Evolutionary conservation across 1,139 yeast genomes (phyloP).

Genomic region (Debaryomyces robertsiae): DNA sequence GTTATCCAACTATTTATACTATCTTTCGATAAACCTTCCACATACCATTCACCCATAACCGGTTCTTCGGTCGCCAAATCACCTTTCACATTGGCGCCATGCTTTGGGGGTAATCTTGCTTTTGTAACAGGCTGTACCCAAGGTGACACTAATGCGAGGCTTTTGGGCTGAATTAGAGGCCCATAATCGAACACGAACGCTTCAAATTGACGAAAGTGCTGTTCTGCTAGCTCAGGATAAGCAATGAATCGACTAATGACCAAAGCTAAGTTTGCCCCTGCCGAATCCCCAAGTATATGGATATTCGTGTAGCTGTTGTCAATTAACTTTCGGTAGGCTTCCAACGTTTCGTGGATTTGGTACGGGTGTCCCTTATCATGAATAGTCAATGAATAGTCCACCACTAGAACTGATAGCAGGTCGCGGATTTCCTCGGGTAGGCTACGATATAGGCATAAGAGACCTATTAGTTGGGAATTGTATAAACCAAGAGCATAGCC

Average conservation of each 20-base stretch:
- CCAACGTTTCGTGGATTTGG: constrained; percentile 40
- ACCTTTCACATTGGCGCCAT: constrained; percentile 29
- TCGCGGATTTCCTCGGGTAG: constrained; percentile 22
- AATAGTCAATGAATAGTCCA: constrained; percentile 45
- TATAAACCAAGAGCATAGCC: constrained; percentile 38
- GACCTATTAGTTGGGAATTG: constrained; percentile 30
- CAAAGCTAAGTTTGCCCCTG: constrained; percentile 46
- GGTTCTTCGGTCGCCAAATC: constrained; percentile 35
- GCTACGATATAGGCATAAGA: constrained; percentile 27
- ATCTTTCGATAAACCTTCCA: constrained; percentile 24
- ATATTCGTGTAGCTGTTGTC: constrained; percentile 33
- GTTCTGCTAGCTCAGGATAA: constrained; percentile 32
- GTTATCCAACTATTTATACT: constrained; percentile 25
- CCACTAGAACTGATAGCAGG: constrained; percentile 29
- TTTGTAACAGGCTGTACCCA: constrained; percentile 40
- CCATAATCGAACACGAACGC: constrained; percentile 22
- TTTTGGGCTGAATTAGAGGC: constrained; percentile 30
- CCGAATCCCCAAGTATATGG: constrained; percentile 48
- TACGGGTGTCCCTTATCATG: constrained; percentile 35
- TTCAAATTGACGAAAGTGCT: constrained; percentile 22
- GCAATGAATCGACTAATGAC: constrained; percentile 36
- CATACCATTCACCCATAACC: constrained; percentile 32
- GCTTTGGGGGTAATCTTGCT: constrained; percentile 22
- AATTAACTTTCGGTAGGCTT: constrained; percentile 30
- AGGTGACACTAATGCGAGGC: constrained; percentile 42